Evolutionary conservation across 2,329 filamentous ascomycete genomes (phyloP), one percentile per base, ranked within the genome.

Genomic region (Didymella lethalis): DNA sequence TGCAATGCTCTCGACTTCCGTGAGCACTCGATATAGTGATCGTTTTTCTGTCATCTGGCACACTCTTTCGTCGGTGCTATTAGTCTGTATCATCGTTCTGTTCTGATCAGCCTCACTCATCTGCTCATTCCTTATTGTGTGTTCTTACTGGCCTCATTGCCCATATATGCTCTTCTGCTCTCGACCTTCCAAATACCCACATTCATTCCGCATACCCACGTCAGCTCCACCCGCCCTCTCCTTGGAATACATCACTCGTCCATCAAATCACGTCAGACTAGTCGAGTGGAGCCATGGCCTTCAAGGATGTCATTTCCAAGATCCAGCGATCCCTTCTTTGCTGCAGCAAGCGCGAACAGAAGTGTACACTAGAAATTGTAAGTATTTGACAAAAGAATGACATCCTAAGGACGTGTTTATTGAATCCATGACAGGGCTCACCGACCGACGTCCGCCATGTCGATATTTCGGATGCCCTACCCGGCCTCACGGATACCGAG

Each of bases 401-500:
- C 36, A 40, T 3, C 2, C 20, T 20, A n/a, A 20, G 7, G 16
- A 11, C 3, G 23, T 26, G 49, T 20, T n/a, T 45, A 16, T 41
- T 60, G 14, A 60, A 60, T n/a, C 11, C 18, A 6, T 12, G 25
- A 2, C 25, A 76, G 74, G 67, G 73, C 11, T 64, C 56, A 4
- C 72, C 71, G 25, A 75, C 73, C 18, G 59, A 76, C 54, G 66
- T 75, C 25, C 67, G 72, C 46, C 64, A 64, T 28, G 49, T 76
- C 44, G 69, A 71, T 53, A 61, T 76, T 31, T 68, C 61, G 16
- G 68, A 70, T 10, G 50, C 59, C 6, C 67, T 75, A 29, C 68
- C 71, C 1, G 68, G 69, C 8, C 67, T 77, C n/a, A 68, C 69
- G 11, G 64, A 72, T 28, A 65, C 68, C 28, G 63, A 75, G 51